Evolutionary conservation across 2,329 filamentous ascomycete species (phyloP), one percentile per base, ranked within the genome.

Genomic region (Periconia sp.): DNA sequence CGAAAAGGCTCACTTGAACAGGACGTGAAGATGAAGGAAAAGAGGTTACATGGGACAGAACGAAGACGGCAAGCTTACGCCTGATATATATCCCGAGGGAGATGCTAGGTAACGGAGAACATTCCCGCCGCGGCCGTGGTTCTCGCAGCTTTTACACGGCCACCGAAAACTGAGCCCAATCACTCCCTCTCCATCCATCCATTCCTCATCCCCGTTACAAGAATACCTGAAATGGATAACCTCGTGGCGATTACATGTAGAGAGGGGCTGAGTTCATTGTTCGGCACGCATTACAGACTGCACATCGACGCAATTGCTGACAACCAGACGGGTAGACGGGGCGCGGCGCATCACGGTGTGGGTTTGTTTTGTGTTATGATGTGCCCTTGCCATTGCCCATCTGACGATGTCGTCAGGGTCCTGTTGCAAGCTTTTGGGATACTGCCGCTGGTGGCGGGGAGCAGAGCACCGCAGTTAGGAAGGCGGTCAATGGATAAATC

Each of bases 401-500:
- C 31, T 33, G 31, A 33, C 31, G 31, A 33, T 33, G 14, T 33
- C 8, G n/a, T n/a, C n/a, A n/a, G n/a, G n/a, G n/a, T n/a, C n/a
- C n/a, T n/a, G n/a, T n/a, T n/a, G n/a, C n/a, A n/a, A n/a, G n/a
- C n/a, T 33, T 58, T 59, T 50, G 50, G 58, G n/a, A n/a, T 72
- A 70, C 69, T 73, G 69, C 68, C 56, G 49, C 49, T 52, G 58
- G 52, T 53, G 52, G 56, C 56, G 53, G 61, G 13, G 11, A 11
- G 15, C 33, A 37, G 10, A 14, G 33, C 23, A 5, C 3, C 23
- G 23, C 57, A 47, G 59, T 59, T 59, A 54, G 48, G 46, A 56
- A 57, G 68, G 70, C 70, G 70, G 69, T 73, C 64, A 71, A 56
- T 71, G 70, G 70, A 54, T 55, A 52, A 30, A 49, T 2, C 70